Percentiles rank a stretch among this genome's conserved stretches.
These are phyloP conservation scores for Clarireedia hainanense DNA, from an alignment of 2,329 filamentous ascomycete genomes.

Conservation along the genomic window DNA sequence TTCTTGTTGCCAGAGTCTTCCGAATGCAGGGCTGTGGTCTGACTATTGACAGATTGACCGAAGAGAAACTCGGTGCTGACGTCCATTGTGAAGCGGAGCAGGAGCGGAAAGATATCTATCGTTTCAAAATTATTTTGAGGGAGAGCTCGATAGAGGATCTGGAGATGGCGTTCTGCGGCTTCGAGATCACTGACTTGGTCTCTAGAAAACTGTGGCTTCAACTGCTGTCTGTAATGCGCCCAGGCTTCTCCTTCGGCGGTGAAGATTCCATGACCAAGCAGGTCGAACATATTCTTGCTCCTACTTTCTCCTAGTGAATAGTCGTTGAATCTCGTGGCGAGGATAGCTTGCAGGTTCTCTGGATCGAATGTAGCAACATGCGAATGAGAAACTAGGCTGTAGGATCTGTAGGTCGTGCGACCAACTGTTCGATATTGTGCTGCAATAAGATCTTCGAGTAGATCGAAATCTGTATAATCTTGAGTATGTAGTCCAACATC, in stretches of 20 bases:
- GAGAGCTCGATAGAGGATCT: constrained; percentile 22
- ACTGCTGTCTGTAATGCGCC: constrained; percentile 32
- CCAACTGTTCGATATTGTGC: constrained; percentile 10
- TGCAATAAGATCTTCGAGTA: constrained; percentile 19
- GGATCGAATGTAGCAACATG: constrained; percentile 37
- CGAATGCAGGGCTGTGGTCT: constrained; percentile 34
- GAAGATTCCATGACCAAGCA: constrained; percentile 34
- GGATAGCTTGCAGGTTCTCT: constrained; percentile 27
- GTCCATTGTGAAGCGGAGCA: constrained; percentile 46
- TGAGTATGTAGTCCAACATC: constrained; percentile 1
- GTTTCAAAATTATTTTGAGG: constrained; percentile 29
- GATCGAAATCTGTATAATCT: constrained; percentile 14
- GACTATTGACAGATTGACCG: constrained; percentile 36
- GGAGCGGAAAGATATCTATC: constrained; percentile 31
- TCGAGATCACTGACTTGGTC: constrained; percentile 30
- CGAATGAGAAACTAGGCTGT: constrained; percentile 19
- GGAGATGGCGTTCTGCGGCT: constrained; percentile 45
- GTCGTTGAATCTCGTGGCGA: constrained; percentile 30
- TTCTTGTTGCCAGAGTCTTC: constrained; percentile 14
- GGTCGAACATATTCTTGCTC: constrained; percentile 23
- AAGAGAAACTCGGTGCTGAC: constrained; percentile 50
- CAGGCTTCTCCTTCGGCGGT: constrained; percentile 33
- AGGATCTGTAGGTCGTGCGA: constrained; percentile 11
- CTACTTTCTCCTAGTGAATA: constrained; percentile 30
- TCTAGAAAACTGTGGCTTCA: constrained; percentile 32